Evolutionary conservation across 148 eudicot species (phyloP).

Genomic region (Rhododendron ovatum): DNA sequence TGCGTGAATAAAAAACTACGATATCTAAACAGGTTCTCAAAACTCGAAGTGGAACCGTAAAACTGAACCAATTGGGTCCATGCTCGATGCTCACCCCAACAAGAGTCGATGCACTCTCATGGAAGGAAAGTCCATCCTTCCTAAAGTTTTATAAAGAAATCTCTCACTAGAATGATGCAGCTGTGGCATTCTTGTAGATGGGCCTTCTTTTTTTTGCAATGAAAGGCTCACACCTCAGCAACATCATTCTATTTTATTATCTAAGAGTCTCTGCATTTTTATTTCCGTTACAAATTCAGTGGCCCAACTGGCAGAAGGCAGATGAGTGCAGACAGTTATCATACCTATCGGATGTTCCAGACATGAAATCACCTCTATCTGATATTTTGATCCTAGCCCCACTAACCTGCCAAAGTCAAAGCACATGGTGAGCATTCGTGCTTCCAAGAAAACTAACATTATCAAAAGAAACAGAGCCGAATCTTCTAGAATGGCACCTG

Average conservation of each 20-base stretch:
- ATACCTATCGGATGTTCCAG: slow-evolving; percentile 93
- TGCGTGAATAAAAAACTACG: background rate
- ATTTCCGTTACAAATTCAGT: background rate
- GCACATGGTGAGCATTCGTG: slow-evolving; percentile 4
- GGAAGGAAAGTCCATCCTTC: background rate
- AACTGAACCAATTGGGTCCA: background rate
- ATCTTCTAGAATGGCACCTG: slow-evolving; percentile 43
- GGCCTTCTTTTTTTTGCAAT: background rate
- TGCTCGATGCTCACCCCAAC: background rate
- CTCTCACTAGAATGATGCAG: background rate
- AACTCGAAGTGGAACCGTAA: background rate
- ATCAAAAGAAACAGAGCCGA: background rate
- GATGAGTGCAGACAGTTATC: background rate
- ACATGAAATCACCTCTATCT: slow-evolving; percentile 88
- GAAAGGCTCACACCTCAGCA: background rate
- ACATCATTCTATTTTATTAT: background rate
- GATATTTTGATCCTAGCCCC: slow-evolving; percentile 97
- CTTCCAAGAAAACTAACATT: background rate
- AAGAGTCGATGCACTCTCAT: background rate
- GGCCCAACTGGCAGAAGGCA: background rate
- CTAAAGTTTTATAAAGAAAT: background rate
- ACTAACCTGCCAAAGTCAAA: slow-evolving; percentile 55
- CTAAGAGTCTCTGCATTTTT: background rate
- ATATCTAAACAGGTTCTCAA: background rate
- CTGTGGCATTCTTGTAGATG: background rate